A percentile compares a stretch with the other conserved stretches of the same genome.
phyloP scores from a whole-genome alignment of 805 yeast genomes.

The Barnettozyma vustinii region DNA sequence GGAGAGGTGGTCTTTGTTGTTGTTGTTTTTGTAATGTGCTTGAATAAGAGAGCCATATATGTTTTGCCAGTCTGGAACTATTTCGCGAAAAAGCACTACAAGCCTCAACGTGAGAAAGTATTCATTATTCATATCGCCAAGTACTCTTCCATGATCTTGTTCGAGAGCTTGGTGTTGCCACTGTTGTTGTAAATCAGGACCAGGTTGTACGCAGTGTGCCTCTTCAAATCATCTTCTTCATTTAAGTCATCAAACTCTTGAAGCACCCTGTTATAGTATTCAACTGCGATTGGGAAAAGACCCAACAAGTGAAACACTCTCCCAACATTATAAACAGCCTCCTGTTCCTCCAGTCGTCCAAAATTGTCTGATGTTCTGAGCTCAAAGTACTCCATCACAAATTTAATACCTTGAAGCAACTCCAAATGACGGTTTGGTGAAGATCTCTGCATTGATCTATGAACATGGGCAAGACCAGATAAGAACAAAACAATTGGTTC shows the following conservation, averaged over 20 bases:
- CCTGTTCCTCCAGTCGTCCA: constrained; percentile 53
- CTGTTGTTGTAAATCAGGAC: constrained; percentile 67
- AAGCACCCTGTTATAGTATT: constrained; percentile 63
- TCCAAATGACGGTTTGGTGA: constrained; percentile 84
- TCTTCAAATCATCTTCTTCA: constrained; percentile 54
- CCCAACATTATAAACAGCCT: constrained; percentile 78
- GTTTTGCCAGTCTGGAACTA: neutral
- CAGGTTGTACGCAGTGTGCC: constrained; percentile 84
- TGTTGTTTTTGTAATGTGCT: too few species aligned
- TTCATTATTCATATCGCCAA: constrained; percentile 29
- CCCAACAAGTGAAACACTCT: constrained; percentile 83
- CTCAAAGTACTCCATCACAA: constrained; percentile 63
- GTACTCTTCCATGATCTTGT: constrained; percentile 57
- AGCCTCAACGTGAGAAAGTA: neutral
- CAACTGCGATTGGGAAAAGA: constrained; percentile 63
- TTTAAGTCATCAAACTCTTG: constrained; percentile 33
- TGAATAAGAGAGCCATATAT: too few species aligned
- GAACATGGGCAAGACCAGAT: constrained; percentile 76
- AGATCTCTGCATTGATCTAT: constrained; percentile 87
- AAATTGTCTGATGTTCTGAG: constrained; percentile 36
- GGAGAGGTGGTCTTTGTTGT: too few species aligned
- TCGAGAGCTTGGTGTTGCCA: constrained; percentile 67
- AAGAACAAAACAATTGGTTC: constrained; percentile 78
- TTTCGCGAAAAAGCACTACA: neutral
- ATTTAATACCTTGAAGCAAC: constrained; percentile 80